Evolutionary conservation across 805 yeast genomes (phyloP).

Genomic region (Wickerhamiella alocasiicola): DNA sequence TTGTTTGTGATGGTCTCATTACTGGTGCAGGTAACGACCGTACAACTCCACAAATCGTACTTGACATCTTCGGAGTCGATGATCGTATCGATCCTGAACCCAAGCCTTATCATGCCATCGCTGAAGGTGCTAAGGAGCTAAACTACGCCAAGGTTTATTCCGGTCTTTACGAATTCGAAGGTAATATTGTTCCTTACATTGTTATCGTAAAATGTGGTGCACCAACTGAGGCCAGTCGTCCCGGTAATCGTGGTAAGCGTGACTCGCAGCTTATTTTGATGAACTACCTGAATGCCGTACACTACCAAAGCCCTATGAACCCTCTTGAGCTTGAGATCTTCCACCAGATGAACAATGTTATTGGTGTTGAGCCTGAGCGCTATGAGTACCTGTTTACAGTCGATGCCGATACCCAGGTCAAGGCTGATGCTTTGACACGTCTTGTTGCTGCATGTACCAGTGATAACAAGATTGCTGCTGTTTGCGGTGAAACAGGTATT

Average conservation of each 20-base stretch:
- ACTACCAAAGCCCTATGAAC: slow-evolving; percentile 48
- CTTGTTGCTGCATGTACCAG: slow-evolving; percentile 45
- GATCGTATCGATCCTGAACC: slow-evolving; percentile 43
- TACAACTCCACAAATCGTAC: slow-evolving; percentile 45
- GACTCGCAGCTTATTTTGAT: slow-evolving; percentile 49
- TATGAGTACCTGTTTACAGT: slow-evolving; percentile 46
- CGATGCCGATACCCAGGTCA: slow-evolving; percentile 52
- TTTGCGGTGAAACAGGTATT: slow-evolving; percentile 51
- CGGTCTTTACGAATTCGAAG: slow-evolving; percentile 47
- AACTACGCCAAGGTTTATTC: slow-evolving; percentile 51
- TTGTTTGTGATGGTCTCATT: slow-evolving; percentile 50
- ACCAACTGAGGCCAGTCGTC: slow-evolving; percentile 43
- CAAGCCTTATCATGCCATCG: slow-evolving; percentile 43
- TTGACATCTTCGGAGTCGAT: slow-evolving; percentile 42
- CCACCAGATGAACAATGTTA: slow-evolving; percentile 41
- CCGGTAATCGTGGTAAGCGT: slow-evolving; percentile 56
- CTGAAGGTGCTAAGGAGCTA: slow-evolving; percentile 50
- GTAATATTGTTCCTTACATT: slow-evolving; percentile 43
- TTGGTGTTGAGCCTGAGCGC: slow-evolving; percentile 46
- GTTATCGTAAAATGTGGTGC: slow-evolving; percentile 50
- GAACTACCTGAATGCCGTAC: slow-evolving; percentile 49
- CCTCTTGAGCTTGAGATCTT: slow-evolving; percentile 45
- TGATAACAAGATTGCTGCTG: slow-evolving; percentile 44
- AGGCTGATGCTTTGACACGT: slow-evolving; percentile 41
- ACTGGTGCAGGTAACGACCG: slow-evolving; percentile 49